Conservation (phyloP, 2,329 filamentous ascomycete species). For the Epichloe amarillans region DNA sequence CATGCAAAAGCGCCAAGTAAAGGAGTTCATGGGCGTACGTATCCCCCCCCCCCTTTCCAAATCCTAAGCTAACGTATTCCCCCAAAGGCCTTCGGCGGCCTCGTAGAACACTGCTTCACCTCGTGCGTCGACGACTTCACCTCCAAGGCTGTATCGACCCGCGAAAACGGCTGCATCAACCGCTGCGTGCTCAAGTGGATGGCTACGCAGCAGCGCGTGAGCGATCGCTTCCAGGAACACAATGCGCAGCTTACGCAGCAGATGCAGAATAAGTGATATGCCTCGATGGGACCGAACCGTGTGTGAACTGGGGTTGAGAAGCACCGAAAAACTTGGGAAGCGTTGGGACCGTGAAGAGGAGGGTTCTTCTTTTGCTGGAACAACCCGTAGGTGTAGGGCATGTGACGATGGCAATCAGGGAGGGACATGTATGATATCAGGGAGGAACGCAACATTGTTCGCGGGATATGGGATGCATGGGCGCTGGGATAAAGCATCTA, state of each 20-base stretch:
- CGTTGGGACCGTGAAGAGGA: too few relatives aligned
- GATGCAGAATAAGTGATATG: conserved; percentile 32
- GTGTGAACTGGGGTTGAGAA: not conserved
- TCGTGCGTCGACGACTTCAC: conserved; percentile 98
- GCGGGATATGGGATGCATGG: not conserved
- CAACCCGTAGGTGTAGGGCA: too few relatives aligned
- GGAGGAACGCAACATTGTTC: not conserved
- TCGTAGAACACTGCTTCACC: conserved; percentile 80
- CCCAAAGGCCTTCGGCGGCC: conserved; percentile 22
- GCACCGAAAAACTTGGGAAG: not conserved
- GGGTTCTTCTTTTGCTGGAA: not conserved
- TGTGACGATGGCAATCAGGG: not conserved
- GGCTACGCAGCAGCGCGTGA: conserved; percentile 79
- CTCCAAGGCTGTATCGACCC: conserved; percentile 78
- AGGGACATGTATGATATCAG: conserved; percentile 4
- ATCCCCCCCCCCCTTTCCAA: not conserved
- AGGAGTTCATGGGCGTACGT: conserved; percentile 94
- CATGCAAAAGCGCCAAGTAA: conserved; percentile 97
- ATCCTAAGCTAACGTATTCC: too few relatives aligned
- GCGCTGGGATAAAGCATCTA: not conserved
- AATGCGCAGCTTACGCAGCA: conserved; percentile 46
- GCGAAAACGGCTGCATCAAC: conserved; percentile 84
- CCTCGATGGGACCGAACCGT: not conserved
- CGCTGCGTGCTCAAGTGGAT: conserved; percentile 95
- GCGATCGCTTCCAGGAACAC: conserved; percentile 73